Conservation (phyloP, 2,329 filamentous ascomycete species). For the Penicillium sp. region DNA sequence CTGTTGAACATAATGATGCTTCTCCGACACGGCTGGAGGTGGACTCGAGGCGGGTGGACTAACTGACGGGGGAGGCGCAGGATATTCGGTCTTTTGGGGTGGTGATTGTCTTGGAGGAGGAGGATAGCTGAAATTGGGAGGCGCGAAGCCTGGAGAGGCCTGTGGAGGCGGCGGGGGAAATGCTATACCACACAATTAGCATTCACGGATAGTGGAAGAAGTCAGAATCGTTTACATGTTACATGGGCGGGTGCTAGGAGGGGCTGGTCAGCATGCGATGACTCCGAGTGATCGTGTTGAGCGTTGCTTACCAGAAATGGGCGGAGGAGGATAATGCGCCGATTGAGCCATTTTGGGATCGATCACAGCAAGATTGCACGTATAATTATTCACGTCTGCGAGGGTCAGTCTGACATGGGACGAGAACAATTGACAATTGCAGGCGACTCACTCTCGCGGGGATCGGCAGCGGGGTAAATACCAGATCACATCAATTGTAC, state of each 20-base stretch:
- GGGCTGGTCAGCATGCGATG: too few species aligned
- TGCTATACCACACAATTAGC: background rate
- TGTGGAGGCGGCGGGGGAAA: constrained; percentile 10
- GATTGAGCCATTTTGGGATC: background rate
- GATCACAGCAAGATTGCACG: background rate
- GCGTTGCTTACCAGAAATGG: constrained; percentile 17
- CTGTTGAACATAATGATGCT: too few species aligned
- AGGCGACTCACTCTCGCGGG: background rate
- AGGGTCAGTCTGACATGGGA: too few species aligned
- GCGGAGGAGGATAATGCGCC: constrained; percentile 14
- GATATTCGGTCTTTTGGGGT: constrained; percentile 11
- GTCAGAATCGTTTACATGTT: constrained; percentile 10
- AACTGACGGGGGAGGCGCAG: constrained; percentile 4
- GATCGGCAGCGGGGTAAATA: background rate
- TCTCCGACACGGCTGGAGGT: background rate
- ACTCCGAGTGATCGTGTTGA: too few species aligned
- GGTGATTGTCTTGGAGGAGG: constrained; percentile 27
- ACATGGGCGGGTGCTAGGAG: constrained; percentile 20
- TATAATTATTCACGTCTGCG: too few species aligned
- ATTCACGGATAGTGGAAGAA: too few species aligned
- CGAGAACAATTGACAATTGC: too few species aligned
- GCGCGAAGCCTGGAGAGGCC: background rate
- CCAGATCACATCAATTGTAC: too few species aligned
- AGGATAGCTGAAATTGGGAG: constrained; percentile 21
- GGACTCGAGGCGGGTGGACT: constrained; percentile 8